Evolutionary conservation across 2,329 filamentous ascomycete species (phyloP).

Genomic region (Fusarium burgessii): DNA sequence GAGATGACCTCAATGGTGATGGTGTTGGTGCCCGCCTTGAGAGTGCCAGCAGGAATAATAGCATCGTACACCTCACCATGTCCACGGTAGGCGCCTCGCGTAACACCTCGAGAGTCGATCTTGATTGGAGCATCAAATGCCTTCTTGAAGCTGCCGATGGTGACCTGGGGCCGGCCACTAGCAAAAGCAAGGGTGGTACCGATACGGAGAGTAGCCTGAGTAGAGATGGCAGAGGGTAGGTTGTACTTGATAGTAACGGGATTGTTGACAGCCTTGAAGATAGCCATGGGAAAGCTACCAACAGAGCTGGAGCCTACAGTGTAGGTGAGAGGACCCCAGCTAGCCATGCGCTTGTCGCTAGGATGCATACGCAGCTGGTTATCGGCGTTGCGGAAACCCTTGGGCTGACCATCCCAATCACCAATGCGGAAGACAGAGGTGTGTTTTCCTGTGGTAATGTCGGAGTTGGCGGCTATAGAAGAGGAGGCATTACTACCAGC

Average conservation of each 20-base stretch:
- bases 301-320: slow-evolving; percentile 67
- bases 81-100: slow-evolving; percentile 73
- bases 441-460: slow-evolving; percentile 58
- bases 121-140: slow-evolving; percentile 66
- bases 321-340: slow-evolving; percentile 71
- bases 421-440: slow-evolving; percentile 73
- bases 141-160: slow-evolving; percentile 66
- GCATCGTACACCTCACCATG: slow-evolving; percentile 73
- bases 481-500: slow-evolving; percentile 61
- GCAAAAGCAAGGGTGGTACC: slow-evolving; percentile 74
- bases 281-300: slow-evolving; percentile 72
- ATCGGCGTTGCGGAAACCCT: slow-evolving; percentile 74
- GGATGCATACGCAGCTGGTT: slow-evolving; percentile 78
- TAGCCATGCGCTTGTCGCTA: slow-evolving; percentile 71
- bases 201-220: slow-evolving; percentile 70
- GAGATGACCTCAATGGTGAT: slow-evolving; percentile 70
- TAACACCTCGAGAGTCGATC: slow-evolving; percentile 74
- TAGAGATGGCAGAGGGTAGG: slow-evolving; percentile 60
- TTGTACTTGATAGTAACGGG: slow-evolving; percentile 71
- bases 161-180: slow-evolving; percentile 67
- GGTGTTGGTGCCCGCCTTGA: slow-evolving; percentile 72
- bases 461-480: slow-evolving; percentile 62
- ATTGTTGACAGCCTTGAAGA: slow-evolving; percentile 71
- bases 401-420: slow-evolving; percentile 73
- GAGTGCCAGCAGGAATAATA: slow-evolving; percentile 67